A percentile compares a stretch with the other conserved stretches of the same genome.
Evolutionary conservation across 495 filamentous ascomycete species (phyloP).

Genomic region (Sporormia fimetaria): DNA sequence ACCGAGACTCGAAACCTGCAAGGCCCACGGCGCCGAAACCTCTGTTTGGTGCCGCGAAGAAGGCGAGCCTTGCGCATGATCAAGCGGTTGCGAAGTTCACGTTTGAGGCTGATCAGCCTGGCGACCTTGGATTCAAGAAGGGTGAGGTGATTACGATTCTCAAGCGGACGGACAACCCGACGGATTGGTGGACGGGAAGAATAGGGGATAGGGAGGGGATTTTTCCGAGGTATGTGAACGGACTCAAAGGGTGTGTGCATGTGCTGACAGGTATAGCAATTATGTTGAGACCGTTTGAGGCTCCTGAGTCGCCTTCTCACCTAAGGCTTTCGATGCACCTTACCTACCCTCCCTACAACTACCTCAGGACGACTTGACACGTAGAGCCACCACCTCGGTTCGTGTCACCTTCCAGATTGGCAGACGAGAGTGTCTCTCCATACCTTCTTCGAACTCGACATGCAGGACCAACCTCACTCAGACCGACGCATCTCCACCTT

Average conservation of each 20-base stretch:
- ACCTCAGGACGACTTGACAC: too few species aligned
- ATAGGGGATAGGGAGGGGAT: slow-evolving; percentile 54
- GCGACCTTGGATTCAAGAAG: slow-evolving; percentile 93
- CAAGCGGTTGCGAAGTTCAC: slow-evolving; percentile 84
- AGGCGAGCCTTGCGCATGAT: slow-evolving; percentile 57
- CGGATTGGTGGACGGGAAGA: slow-evolving; percentile 77
- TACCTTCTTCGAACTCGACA: background rate
- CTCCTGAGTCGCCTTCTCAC: too few species aligned
- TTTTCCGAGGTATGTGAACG: slow-evolving; percentile 39
- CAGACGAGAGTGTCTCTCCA: too few species aligned
- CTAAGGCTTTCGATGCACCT: too few species aligned
- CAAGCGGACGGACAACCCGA: slow-evolving; percentile 85
- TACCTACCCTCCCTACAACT: too few species aligned
- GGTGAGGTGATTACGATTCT: slow-evolving; percentile 94
- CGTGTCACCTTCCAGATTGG: too few species aligned
- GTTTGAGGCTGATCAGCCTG: slow-evolving; percentile 87
- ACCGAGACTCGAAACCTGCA: slow-evolving; percentile 38
- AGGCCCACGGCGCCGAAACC: slow-evolving; percentile 82
- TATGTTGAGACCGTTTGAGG: slow-evolving; percentile 23
- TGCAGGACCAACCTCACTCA: background rate
- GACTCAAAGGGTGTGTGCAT: too few species aligned
- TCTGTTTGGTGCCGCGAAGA: slow-evolving; percentile 52
- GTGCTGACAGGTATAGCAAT: slow-evolving; percentile 11
- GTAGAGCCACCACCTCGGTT: too few species aligned
- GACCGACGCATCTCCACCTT: background rate